These are phyloP conservation scores for Solanum pinnatisectum DNA, from an alignment of 257 asterid species.

Conservation along the genomic window DNA sequence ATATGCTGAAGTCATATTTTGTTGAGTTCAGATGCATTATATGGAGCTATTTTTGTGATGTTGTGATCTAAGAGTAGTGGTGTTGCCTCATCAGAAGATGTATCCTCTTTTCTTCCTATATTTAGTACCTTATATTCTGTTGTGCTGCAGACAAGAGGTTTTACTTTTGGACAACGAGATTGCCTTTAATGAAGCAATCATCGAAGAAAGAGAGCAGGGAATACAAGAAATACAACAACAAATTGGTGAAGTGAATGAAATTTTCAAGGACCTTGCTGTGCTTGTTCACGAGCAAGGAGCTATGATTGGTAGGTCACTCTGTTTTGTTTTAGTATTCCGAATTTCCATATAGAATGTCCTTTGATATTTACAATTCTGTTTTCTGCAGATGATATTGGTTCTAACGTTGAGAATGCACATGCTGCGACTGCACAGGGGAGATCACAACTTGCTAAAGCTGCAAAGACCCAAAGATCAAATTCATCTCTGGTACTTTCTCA, in stretches of 20 bases:
- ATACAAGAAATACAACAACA: slow-evolving; percentile 91
- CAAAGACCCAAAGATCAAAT: slow-evolving; percentile 80
- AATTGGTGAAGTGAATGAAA: slow-evolving; percentile 94
- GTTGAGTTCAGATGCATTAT: not conserved
- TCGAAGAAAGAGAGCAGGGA: slow-evolving; percentile 97
- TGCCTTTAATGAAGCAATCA: slow-evolving; percentile 83
- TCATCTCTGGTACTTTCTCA: slow-evolving; percentile 66
- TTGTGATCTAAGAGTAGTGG: not conserved
- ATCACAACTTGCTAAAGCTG: slow-evolving; percentile 81
- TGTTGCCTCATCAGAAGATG: not conserved
- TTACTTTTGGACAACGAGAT: slow-evolving; percentile 81
- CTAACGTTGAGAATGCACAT: slow-evolving; percentile 69
- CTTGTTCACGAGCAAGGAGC: slow-evolving; percentile 92
- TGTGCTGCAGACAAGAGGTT: slow-evolving; percentile 70
- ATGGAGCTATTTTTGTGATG: not conserved
- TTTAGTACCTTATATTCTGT: not conserved
- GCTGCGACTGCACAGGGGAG: slow-evolving; percentile 86
- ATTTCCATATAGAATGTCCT: not conserved
- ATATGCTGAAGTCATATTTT: not conserved
- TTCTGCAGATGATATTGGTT: slow-evolving; percentile 68
- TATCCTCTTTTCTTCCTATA: not conserved
- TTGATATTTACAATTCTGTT: not conserved
- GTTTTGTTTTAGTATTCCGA: not conserved
- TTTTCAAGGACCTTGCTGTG: slow-evolving; percentile 89
- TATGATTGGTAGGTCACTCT: slow-evolving; percentile 56